Base-by-base conservation (phyloP, 345 rosid genomes). In the Citropsis articulata region DNA sequence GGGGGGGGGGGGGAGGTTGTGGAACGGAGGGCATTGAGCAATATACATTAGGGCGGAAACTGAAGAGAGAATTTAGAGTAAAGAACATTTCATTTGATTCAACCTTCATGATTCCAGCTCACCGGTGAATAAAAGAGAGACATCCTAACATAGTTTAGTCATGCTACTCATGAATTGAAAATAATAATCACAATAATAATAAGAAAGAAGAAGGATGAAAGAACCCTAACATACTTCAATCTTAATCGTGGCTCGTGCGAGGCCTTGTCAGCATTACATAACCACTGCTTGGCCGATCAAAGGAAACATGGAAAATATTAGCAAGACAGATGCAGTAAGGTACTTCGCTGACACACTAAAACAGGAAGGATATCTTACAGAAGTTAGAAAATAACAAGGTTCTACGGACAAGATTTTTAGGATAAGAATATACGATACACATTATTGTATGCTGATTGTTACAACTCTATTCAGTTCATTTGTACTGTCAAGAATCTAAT, bases 261-360 rank as follows among this genome's bases (percentile, higher is more conserved):
- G 75, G 99, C 92, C 90, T 94, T 96, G 80, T 96, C 97, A 6
- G 97, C 97, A 87, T 96, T 96, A 91, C 99, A 96, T 79, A 94
- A 80, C 98, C 99, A 96, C 97, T 94, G 88, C 82, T 65, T 40
- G 57, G 55, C 25, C 71, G 59, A 81, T 35, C 12, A 31, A 79
- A 73, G 36, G 56, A 50, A 42, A 63, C 65, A 27, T 19, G 27
- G 57, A 61, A 10, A 45, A 19, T 75, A 48, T 36, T 27, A 73
- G 59, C 57, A 63, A 30, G 42, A 45, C 6, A 31, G 9, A 42
- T 9, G 42, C 60, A 28, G 60, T 28, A 27, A 42, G 9, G 40
- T 21, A 31, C 40, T 64, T 35, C 0, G 8, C 38, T 64, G 40
- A 7, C 10, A 16, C 40, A 63, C 7, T 28, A 6, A 64, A 14